Evolutionary conservation across 1,284 basidiomycete genomes (phyloP).

Genomic region (Pseudomicrostroma phylloplanum): DNA sequence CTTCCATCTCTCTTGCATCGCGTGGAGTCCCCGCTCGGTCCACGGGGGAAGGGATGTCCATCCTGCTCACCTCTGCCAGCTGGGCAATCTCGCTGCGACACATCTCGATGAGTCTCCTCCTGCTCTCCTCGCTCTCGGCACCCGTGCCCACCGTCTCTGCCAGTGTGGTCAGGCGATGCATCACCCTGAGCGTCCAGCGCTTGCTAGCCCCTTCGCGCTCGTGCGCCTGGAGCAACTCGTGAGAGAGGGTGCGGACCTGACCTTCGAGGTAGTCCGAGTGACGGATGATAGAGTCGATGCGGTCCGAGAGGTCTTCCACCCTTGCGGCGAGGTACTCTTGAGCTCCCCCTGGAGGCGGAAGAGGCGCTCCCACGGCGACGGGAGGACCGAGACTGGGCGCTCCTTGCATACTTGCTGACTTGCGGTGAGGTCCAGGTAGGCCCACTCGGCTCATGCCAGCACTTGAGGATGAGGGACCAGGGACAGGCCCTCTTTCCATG

Average conservation of each 20-base stretch:
- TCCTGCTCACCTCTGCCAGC: too few relatives aligned
- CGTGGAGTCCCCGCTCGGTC: too few relatives aligned
- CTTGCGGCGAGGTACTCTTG: too few relatives aligned
- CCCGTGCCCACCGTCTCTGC: background rate
- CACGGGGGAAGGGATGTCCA: too few relatives aligned
- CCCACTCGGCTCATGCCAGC: too few relatives aligned
- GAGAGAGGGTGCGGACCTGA: conserved; percentile 33
- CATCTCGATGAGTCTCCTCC: background rate
- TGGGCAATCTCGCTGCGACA: conserved; percentile 1
- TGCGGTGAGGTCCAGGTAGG: too few relatives aligned
- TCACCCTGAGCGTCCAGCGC: background rate
- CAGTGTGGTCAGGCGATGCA: background rate
- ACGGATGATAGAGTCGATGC: conserved; percentile 44
- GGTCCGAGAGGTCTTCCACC: conserved; percentile 33
- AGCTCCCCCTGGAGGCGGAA: conserved; percentile 10
- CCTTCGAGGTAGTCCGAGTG: conserved; percentile 41
- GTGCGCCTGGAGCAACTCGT: conserved; percentile 26
- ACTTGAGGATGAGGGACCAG: too few relatives aligned
- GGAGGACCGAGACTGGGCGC: too few relatives aligned
- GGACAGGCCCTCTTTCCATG: too few relatives aligned
- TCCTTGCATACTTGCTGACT: too few relatives aligned
- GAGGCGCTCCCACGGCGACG: conserved; percentile 10
- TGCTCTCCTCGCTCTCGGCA: background rate
- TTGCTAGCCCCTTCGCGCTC: conserved; percentile 9
- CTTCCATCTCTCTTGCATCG: too few relatives aligned